Evolutionary conservation across 139 green algal genomes (phyloP).

Genomic region (Picochlorum costavermella): DNA sequence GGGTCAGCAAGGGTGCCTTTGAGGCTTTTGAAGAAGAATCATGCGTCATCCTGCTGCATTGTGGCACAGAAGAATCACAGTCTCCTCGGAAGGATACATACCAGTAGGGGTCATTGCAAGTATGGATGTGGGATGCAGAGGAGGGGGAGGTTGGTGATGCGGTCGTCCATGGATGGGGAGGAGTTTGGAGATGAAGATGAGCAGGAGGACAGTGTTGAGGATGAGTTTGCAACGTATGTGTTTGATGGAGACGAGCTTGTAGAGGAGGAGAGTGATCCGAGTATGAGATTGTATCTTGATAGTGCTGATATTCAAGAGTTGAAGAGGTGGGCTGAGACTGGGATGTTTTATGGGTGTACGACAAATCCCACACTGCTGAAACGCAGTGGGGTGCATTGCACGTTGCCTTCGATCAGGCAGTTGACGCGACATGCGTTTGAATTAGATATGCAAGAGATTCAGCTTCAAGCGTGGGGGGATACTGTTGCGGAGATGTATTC

Average conservation of each 20-base stretch:
- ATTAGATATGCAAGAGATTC: conserved; percentile 51
- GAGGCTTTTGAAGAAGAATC: too few species aligned
- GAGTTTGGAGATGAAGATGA: conserved; percentile 1
- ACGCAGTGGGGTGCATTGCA: conserved; percentile 53
- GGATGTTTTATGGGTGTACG: conserved; percentile 58
- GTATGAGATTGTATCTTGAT: conserved; percentile 51
- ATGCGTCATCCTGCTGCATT: too few species aligned
- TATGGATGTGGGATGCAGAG: too few species aligned
- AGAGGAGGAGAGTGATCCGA: conserved; percentile 7
- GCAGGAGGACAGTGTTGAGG: conserved; percentile 4
- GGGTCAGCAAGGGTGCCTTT: too few species aligned
- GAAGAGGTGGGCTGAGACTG: conserved; percentile 35
- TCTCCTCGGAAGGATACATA: too few species aligned
- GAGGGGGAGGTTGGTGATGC: too few species aligned
- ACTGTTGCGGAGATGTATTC: conserved; percentile 36
- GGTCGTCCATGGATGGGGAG: background rate
- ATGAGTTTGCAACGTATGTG: conserved; percentile 10
- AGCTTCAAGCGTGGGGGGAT: conserved; percentile 68
- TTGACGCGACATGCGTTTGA: conserved; percentile 37
- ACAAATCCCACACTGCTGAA: conserved; percentile 76
- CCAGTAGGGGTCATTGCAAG: too few species aligned
- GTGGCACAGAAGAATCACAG: too few species aligned
- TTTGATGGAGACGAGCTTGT: conserved; percentile 6
- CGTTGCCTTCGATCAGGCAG: conserved; percentile 26
- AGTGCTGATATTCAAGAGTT: conserved; percentile 35